Evolutionary conservation across 139 green algal genomes (phyloP), one percentile per base, ranked within the genome.

Genomic region (Chlorella sp.): DNA sequence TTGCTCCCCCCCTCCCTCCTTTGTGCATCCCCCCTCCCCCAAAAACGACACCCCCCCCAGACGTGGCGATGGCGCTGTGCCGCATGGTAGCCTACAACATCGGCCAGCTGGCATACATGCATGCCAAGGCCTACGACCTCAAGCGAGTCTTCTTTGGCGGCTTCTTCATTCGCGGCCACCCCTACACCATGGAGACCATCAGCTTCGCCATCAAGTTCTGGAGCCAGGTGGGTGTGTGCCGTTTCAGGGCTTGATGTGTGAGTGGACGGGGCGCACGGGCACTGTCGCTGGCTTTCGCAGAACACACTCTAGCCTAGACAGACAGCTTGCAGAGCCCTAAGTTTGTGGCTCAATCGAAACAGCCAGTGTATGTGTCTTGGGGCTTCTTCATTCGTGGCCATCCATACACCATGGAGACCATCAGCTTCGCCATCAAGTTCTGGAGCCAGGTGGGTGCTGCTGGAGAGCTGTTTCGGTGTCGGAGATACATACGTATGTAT

Each of bases 81-180:
- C 88, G 95, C 73, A 98, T 99, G 95, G 89, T 99, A 49, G 92
- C 89, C 0, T 99, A 99, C 88, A 99, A 99, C 86, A 98, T 99
- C 65, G 94, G 87, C 2, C 90, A 85, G 69, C 80, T 85, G 36
- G 80, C 80, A 31, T 80, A 85, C 80, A 76, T 96, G 23, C 94
- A 95, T 65, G 92, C 94, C 32, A 93, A 93, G 82, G 80, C 88
- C 23, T 96, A 97, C 82, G 86, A 87, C 71, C 85, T 99, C 34
- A 89, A 87, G 69, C 85, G 93, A 66, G 89, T 99, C n/a, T 92
- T 96, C 59, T 97, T 97, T 64, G 92, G 92, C 17, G 94, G 94
- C 51, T 99, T 98, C 85, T 99, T 99, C 87, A 99, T 99, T 61
- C 85, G 96, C 5, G 94, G 93, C 17, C 96, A 99, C 84, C 88